Base-by-base conservation (phyloP, 441 rosid species). In the Sinapis alba region DNA sequence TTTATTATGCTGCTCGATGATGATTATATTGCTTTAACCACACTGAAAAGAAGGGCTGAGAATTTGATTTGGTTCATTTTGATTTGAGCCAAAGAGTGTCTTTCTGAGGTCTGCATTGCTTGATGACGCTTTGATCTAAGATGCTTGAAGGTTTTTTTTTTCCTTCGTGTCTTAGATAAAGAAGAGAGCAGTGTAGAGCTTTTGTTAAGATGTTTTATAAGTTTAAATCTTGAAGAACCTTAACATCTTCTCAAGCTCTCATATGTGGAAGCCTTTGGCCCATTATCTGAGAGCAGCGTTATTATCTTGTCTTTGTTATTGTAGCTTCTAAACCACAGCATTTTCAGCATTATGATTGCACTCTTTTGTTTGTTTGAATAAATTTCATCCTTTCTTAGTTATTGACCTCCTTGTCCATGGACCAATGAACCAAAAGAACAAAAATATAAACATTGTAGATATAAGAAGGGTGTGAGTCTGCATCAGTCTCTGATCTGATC, bases 1-100 rank as follows among this genome's bases (percentile, higher is more conserved):
- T 28, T 27, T 7, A 11, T 69, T 19, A 10, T 26, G 68, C 54
- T 65, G 80, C 63, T 65, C 72, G 26, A 36, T 71, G 80, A 71
- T 77, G 73, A 71, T 71, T 77, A 0, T 47, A 9, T 71, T 77
- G 80, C 77, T 77, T 77, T 77, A 77, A 77, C 77, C 77, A 77
- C 73, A 71, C 80, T 72, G 77, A 71, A 71, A 65, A 36, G 64
- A 65, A 34, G 68, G 6, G 59, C 7, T 65, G 50, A 18, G 64
- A 50, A 71, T 0, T 13, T 65, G 76, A 12, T 50, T 50, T 77
- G 71, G 50, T 45, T 7, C 63, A 65, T 36, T 1, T 77, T 24
- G 54, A 64, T 69, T 56, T 51, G 58, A 65, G 6, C 51, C 8
- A 11, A 16, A 18, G 64, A 54, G 2, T 9, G 58, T 20, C 32